phyloP scores from a whole-genome alignment of 2,329 filamentous ascomycete genomes.

The Ascochyta clinopodiicola region DNA sequence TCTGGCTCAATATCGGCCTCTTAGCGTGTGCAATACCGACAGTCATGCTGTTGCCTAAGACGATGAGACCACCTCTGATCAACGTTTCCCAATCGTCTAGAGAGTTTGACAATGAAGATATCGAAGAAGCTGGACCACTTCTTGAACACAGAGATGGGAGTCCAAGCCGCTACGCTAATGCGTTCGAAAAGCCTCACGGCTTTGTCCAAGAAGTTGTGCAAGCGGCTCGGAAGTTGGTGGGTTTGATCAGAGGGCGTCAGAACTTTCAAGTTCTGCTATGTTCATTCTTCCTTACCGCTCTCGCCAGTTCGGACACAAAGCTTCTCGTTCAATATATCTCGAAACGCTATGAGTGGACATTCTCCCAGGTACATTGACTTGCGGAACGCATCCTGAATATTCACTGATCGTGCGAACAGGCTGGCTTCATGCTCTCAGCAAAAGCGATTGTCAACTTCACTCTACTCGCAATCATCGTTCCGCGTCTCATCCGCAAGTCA shows the following conservation, averaged over 20 bases:
- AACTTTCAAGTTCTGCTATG: constrained; percentile 45
- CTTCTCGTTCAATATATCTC: constrained; percentile 49
- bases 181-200: constrained; percentile 30
- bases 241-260: constrained; percentile 30
- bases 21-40: constrained; percentile 37
- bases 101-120: background rate
- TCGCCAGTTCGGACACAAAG: constrained; percentile 49
- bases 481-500: constrained; percentile 40
- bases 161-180: constrained; percentile 27
- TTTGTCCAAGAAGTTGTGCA: constrained; percentile 23
- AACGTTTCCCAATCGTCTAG: background rate
- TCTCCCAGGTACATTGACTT: constrained; percentile 33
- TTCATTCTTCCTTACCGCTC: constrained; percentile 45
- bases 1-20: constrained; percentile 42
- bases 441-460: constrained; percentile 48
- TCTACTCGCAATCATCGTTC: constrained; percentile 42
- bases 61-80: background rate
- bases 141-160: constrained; percentile 21
- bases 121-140: constrained; percentile 32
- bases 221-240: constrained; percentile 24
- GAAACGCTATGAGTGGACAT: constrained; percentile 48
- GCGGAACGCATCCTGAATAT: too few species aligned
- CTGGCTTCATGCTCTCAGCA: constrained; percentile 47
- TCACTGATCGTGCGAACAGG: constrained; percentile 19
- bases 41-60: constrained; percentile 27